phyloP scores from a whole-genome alignment of 2,329 filamentous ascomycete species.

The Claviceps maximensis region DNA sequence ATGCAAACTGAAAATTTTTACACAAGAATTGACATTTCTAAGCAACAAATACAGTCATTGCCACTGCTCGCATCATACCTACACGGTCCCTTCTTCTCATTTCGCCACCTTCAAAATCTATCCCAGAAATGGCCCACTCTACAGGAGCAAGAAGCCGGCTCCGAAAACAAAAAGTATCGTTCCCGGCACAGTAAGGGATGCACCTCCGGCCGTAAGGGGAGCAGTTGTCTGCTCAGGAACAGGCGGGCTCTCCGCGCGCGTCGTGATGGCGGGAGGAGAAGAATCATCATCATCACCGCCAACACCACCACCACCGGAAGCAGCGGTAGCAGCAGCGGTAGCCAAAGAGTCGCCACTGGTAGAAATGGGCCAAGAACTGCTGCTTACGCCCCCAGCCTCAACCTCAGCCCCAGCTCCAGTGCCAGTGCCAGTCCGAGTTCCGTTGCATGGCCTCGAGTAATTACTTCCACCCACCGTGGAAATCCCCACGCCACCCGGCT shows the following conservation, averaged over 20 bases:
- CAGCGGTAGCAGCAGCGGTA: neutral
- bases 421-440: neutral
- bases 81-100: neutral
- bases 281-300: constrained; percentile 5
- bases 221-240: constrained; percentile 6
- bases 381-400: constrained; percentile 7
- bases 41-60: constrained; percentile 1
- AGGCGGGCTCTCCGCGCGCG: neutral
- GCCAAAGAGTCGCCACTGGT: neutral
- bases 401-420: neutral
- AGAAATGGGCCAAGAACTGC: neutral
- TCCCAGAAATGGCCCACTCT: constrained; percentile 2
- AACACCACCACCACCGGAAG: neutral
- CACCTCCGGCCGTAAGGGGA: constrained; percentile 10
- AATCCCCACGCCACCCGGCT: constrained; percentile 14
- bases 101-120: neutral
- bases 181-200: constrained; percentile 25
- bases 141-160: constrained; percentile 29
- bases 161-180: constrained; percentile 30
- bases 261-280: neutral
- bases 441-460: neutral
- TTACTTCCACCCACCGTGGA: neutral
- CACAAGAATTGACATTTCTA: neutral
- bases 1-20: no score
- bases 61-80: neutral